A percentile compares a stretch with the other conserved stretches of the same genome.
Evolutionary conservation across 176 grass and related monocot genomes (phyloP).

Genomic region (Raddia guianensis): DNA sequence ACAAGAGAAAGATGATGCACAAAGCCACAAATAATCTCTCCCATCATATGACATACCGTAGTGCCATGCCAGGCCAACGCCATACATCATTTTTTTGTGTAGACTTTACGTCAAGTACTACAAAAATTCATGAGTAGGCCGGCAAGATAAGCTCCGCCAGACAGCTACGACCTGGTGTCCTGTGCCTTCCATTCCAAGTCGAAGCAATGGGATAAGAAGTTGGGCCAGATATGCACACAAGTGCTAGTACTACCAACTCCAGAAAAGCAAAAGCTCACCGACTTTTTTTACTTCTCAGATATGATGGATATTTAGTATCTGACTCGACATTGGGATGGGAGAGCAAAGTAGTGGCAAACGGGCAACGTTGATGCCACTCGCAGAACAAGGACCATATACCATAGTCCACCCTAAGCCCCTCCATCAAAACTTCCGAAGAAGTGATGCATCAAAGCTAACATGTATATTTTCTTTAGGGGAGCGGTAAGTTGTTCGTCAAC

Average conservation of each 20-base stretch:
- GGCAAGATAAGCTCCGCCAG: background rate
- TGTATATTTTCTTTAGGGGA: too few species aligned
- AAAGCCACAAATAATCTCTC: background rate
- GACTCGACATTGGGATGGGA: background rate
- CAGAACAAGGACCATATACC: background rate
- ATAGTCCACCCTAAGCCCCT: background rate
- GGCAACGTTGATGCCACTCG: background rate
- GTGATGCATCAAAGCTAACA: background rate
- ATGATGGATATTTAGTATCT: background rate
- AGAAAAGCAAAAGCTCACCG: conserved; percentile 18
- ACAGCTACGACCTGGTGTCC: background rate
- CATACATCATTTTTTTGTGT: conserved; percentile 30
- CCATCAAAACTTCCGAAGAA: background rate
- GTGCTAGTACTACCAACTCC: conserved; percentile 15
- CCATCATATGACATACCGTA: background rate
- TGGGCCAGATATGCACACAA: background rate
- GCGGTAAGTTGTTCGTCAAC: too few species aligned
- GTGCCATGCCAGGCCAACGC: background rate
- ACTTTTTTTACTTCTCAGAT: background rate
- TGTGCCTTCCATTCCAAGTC: conserved; percentile 33
- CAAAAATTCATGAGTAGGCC: conserved; percentile 7
- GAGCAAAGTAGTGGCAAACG: background rate
- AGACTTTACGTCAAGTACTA: conserved; percentile 30
- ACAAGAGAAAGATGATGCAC: background rate
- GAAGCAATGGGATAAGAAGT: background rate